Evolutionary conservation across 1,139 yeast species (phyloP).

Genomic region (Sugiyamaella xylanicola): DNA sequence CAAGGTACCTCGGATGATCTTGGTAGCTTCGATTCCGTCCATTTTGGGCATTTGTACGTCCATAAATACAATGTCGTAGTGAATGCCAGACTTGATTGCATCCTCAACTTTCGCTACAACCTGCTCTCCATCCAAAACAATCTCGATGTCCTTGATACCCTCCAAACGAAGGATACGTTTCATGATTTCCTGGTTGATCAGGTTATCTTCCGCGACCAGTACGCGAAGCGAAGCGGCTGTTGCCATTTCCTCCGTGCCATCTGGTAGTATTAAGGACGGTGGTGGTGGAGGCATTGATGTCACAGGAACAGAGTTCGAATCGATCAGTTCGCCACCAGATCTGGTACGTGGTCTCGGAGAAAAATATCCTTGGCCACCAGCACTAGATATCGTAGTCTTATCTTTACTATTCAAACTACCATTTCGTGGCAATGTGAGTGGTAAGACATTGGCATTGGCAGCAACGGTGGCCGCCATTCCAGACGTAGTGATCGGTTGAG

Average conservation of each 20-base stretch:
- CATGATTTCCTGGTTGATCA: conserved; percentile 88
- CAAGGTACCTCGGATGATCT: conserved; percentile 64
- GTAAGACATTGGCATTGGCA: neutral
- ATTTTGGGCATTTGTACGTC: conserved; percentile 96
- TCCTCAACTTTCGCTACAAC: conserved; percentile 68
- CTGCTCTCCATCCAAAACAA: conserved; percentile 90
- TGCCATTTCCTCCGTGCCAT: neutral
- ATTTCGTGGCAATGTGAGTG: neutral
- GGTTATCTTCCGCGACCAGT: conserved; percentile 92
- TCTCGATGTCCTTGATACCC: conserved; percentile 67
- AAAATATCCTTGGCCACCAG: neutral
- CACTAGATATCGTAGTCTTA: neutral
- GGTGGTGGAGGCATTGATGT: neutral
- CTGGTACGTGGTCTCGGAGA: conserved; percentile 6
- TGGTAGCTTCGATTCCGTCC: conserved; percentile 85
- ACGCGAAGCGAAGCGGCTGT: conserved; percentile 46
- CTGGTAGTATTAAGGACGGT: neutral
- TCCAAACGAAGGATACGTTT: conserved; percentile 80
- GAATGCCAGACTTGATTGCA: conserved; percentile 46
- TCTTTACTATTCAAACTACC: conserved; percentile 6
- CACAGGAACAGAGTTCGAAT: neutral
- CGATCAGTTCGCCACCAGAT: conserved; percentile 6
- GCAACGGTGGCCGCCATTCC: neutral
- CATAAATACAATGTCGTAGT: conserved; percentile 81
- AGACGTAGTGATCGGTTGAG: neutral